Evolutionary conservation across 148 eudicot species (phyloP), one percentile per base, ranked within the genome.

Genomic region (Amaranthus palmeri): DNA sequence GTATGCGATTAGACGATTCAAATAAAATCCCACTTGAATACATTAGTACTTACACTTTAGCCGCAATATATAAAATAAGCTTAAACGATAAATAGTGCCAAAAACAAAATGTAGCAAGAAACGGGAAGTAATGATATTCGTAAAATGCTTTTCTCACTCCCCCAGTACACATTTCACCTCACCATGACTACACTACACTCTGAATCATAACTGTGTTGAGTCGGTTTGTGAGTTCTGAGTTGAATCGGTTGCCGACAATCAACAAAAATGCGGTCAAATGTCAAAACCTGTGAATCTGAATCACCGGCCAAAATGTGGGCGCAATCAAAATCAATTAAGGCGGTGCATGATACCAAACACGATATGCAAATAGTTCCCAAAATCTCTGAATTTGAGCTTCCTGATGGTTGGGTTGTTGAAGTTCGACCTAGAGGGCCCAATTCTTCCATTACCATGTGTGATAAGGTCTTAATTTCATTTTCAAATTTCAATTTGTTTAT

Each of bases 351-450:
- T 57, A 7, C 61, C 77, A 78, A 74, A 67, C 67, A 48, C 79
- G 82, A 59, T 71, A 72, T 67, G 84, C 76, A 78, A 69, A 57
- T 82, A 12, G 77, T 72, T 12, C 77, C 85, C 7, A 18, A 18
- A 36, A 72, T 76, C 11, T 61, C 73, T 17, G 63, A 69, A 25
- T 82, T 73, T 74, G 53, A 74, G 44, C 85, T 92, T 47, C 97
- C 97, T 48, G 88, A 85, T 67, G 97, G 88, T 58, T 89, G 97
- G 97, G 54, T 81, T 64, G 86, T 92, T 72, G 88, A 89, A 77
- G 85, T 82, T 60, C 83, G 87, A 14, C 95, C 90, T 4, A 88
- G 97, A 52, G 82, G 60, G 53, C 15, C 70, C 67, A 56, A 44
- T n/a, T 71, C 80, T 10, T 40, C 79, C 3, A 17, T 70, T 65